Evolutionary conservation across 1,139 yeast species (phyloP).

Genomic region (Kodamaea sp.): DNA sequence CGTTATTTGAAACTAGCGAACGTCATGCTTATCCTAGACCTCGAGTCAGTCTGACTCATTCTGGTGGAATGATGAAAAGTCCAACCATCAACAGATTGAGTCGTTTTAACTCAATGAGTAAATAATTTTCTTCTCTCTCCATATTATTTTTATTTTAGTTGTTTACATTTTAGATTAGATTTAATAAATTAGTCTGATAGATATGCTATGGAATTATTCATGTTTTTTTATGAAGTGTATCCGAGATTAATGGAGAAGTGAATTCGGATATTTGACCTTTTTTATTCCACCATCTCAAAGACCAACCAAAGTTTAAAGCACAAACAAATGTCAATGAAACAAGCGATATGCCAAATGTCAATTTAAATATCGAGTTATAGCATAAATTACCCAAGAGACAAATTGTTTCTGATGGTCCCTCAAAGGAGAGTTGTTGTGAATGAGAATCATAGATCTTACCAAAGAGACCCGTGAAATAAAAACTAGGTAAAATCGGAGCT

Average conservation of each 20-base stretch:
- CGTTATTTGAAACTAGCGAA: constrained; percentile 22
- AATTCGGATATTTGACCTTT: too few relatives aligned
- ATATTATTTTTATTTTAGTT: too few relatives aligned
- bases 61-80: constrained; percentile 9
- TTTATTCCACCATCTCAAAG: too few relatives aligned
- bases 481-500: constrained; percentile 53
- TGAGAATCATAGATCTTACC: constrained; percentile 51
- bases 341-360: constrained; percentile 23
- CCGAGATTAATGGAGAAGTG: too few relatives aligned
- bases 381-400: constrained; percentile 43
- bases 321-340: constrained; percentile 11
- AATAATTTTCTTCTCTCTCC: background rate
- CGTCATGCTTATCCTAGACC: constrained; percentile 33
- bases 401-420: constrained; percentile 8
- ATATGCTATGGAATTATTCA: background rate
- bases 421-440: constrained; percentile 13
- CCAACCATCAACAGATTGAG: constrained; percentile 21
- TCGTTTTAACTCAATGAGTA: constrained; percentile 22
- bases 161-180: too few relatives aligned
- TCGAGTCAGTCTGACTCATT: constrained; percentile 24
- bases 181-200: background rate
- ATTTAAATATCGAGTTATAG: constrained; percentile 38
- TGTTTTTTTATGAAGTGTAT: background rate
- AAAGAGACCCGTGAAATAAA: constrained; percentile 47
- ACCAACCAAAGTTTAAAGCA: constrained; percentile 5